A percentile compares a stretch with the other conserved stretches of the same genome.
Evolutionary conservation across 2,329 filamentous ascomycete species (phyloP).

Genomic region (Ophiostoma fasciatum): DNA sequence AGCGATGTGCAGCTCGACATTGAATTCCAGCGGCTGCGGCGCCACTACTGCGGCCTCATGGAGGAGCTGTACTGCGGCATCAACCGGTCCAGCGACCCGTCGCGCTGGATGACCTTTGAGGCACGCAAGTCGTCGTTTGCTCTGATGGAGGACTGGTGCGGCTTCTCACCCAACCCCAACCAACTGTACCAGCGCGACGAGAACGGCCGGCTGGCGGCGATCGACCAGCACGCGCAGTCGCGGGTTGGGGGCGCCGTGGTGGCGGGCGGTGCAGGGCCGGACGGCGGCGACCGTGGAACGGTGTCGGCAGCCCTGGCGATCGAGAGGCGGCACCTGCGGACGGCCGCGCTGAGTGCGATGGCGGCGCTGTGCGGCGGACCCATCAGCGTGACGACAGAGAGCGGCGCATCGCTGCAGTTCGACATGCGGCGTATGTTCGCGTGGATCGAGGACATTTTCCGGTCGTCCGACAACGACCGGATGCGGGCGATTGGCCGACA

Average conservation of each 20-base stretch:
- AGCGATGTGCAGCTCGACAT: conserved; percentile 88
- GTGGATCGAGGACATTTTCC: conserved; percentile 94
- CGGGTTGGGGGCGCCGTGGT: too few relatives aligned
- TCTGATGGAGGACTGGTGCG: conserved; percentile 98
- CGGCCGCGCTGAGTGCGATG: conserved; percentile 88
- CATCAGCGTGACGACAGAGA: conserved; percentile 77
- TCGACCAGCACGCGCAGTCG: conserved; percentile 53
- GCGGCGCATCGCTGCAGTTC: conserved; percentile 75
- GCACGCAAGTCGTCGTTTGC: conserved; percentile 89
- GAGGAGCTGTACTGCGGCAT: conserved; percentile 89
- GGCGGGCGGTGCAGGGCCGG: too few relatives aligned
- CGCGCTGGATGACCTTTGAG: conserved; percentile 95
- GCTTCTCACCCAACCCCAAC: conserved; percentile 79
- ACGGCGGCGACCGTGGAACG: conserved; percentile 58
- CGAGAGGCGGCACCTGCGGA: conserved; percentile 83
- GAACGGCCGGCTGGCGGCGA: conserved; percentile 70
- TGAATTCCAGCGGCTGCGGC: conserved; percentile 81
- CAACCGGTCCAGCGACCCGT: conserved; percentile 68
- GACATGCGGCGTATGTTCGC: conserved; percentile 83
- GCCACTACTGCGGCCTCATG: conserved; percentile 87
- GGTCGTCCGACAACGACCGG: conserved; percentile 77
- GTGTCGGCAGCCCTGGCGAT: conserved; percentile 89
- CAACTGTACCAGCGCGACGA: conserved; percentile 75
- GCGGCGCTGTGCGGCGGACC: conserved; percentile 78
- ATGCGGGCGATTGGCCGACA: conserved; percentile 81